Evolutionary conservation across 345 rosid genomes (phyloP).

Genomic region (Moricandia moricandioides): DNA sequence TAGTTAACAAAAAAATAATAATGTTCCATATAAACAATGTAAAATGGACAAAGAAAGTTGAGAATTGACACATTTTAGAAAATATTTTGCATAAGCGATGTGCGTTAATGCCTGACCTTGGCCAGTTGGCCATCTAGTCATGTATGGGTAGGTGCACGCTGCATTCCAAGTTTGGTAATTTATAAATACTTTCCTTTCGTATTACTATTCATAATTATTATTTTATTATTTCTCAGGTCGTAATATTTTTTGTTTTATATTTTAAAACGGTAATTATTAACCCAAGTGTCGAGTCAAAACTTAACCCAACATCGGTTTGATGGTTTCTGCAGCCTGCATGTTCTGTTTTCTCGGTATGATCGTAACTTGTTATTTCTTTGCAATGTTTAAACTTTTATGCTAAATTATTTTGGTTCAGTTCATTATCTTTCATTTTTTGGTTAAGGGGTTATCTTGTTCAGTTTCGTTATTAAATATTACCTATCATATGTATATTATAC

Average conservation of each 20-base stretch:
- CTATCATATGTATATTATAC: not conserved
- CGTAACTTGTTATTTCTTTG: slow-evolving; percentile 17
- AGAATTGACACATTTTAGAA: not conserved
- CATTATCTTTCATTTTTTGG: not conserved
- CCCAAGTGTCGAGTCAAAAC: slow-evolving; percentile 22
- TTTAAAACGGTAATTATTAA: slow-evolving; percentile 29
- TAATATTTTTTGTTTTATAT: not conserved
- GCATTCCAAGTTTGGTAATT: slow-evolving; percentile 16
- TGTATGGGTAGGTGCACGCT: slow-evolving; percentile 24
- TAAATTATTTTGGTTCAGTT: not conserved
- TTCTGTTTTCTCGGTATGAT: slow-evolving; percentile 20
- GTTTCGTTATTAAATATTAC: not conserved
- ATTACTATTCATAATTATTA: not conserved
- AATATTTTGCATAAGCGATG: not conserved
- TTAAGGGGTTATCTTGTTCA: not conserved
- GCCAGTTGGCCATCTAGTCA: slow-evolving; percentile 18
- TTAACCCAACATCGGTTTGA: slow-evolving; percentile 31
- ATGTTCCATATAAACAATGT: not conserved
- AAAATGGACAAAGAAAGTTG: slow-evolving; percentile 5
- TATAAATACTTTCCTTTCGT: not conserved
- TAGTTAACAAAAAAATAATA: no score
- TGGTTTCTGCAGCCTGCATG: slow-evolving; percentile 19
- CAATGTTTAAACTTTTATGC: not conserved
- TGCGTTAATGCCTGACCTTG: slow-evolving; percentile 21
- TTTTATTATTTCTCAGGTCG: not conserved